Percentiles rank a stretch among this genome's conserved stretches.
phyloP scores from a whole-genome alignment of 345 rosid genomes.

The Anacardium occidentale region DNA sequence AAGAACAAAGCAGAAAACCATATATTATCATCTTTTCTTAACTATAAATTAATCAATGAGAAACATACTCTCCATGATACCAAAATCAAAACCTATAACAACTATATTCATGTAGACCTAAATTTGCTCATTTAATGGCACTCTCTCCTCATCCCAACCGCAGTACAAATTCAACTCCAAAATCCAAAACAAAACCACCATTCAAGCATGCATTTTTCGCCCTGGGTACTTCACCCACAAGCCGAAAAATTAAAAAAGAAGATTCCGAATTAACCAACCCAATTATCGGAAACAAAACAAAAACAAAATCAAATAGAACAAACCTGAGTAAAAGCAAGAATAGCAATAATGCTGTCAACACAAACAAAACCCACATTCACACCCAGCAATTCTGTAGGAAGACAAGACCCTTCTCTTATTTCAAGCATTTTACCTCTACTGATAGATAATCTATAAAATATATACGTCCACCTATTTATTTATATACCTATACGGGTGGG shows the following conservation, averaged over 20 bases:
- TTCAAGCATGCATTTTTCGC: not conserved
- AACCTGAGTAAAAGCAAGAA: slow-evolving; percentile 51
- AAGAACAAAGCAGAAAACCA: not conserved
- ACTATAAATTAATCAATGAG: not conserved
- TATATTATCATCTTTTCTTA: not conserved
- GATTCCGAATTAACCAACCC: not conserved
- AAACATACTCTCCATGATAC: not conserved
- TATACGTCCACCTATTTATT: not conserved
- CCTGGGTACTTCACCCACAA: not conserved
- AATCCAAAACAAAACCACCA: not conserved
- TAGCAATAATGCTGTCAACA: slow-evolving; percentile 43
- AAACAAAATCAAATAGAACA: slow-evolving; percentile 11
- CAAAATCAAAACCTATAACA: not conserved
- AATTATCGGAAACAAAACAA: not conserved
- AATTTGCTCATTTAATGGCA: not conserved
- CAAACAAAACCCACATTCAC: slow-evolving; percentile 43
- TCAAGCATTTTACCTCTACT: slow-evolving; percentile 25
- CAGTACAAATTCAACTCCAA: not conserved
- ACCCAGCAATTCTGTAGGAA: slow-evolving; percentile 31
- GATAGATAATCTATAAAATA: not conserved
- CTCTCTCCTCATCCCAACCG: not conserved
- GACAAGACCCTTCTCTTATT: slow-evolving; percentile 31
- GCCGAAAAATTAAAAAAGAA: not conserved
- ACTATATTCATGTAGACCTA: no score
- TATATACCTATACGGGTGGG: no score